A percentile compares a stretch with the other conserved stretches of the same genome.
phyloP scores from a whole-genome alignment of 164 flowering plant species.

The Liriodendron chinense region DNA sequence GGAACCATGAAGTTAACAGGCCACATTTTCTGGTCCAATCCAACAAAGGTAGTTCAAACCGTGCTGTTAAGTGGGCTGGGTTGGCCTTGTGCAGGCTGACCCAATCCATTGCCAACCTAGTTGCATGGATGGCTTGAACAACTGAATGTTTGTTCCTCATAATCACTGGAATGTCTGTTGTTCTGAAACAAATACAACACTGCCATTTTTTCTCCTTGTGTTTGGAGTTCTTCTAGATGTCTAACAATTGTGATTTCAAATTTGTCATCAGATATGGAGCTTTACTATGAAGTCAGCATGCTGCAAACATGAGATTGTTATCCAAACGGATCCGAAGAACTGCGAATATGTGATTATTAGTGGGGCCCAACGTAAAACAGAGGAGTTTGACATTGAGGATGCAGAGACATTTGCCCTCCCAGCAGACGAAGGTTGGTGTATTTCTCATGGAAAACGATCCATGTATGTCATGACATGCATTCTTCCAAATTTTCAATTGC shows the following conservation, averaged over 20 bases:
- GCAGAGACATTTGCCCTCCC: conserved; percentile 88
- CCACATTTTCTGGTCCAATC: too few species aligned
- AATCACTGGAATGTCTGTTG: neutral
- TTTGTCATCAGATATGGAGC: conserved; percentile 83
- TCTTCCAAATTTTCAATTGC: neutral
- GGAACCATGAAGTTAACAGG: too few species aligned
- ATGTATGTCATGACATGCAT: neutral
- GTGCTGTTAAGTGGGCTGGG: too few species aligned
- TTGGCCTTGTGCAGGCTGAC: too few species aligned
- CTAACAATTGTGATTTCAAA: neutral
- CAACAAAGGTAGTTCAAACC: too few species aligned
- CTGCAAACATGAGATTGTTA: conserved; percentile 89
- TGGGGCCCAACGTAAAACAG: conserved; percentile 79
- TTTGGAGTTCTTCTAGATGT: neutral
- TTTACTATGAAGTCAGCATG: conserved; percentile 95
- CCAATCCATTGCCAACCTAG: too few species aligned
- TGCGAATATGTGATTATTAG: conserved; percentile 81
- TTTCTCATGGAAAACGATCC: neutral
- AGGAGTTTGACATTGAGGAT: conserved; percentile 89
- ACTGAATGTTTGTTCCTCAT: neutral
- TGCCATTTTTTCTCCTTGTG: neutral
- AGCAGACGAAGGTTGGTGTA: conserved; percentile 68
- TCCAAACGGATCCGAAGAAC: conserved; percentile 95
- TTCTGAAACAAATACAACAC: neutral
- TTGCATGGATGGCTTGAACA: neutral